These are phyloP conservation scores for Rhizopus stolonifer DNA, from an alignment of 371 early-diverging fungal genomes.

Conservation along the genomic window DNA sequence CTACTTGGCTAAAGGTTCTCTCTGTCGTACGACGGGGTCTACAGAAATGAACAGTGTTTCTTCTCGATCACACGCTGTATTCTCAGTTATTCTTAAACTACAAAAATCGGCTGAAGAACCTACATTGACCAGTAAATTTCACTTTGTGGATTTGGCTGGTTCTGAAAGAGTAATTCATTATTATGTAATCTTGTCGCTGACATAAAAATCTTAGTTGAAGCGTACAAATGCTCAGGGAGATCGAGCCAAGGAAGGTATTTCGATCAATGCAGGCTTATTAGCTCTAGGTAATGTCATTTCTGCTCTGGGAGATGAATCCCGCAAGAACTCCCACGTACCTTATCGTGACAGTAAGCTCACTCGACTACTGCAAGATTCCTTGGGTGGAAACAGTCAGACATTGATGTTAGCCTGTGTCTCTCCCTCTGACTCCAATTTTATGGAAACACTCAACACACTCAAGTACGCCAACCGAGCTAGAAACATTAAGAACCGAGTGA, in stretches of 20 bases:
- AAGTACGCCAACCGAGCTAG: constrained; percentile 89
- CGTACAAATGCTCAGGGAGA: constrained; percentile 93
- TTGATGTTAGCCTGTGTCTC: constrained; percentile 94
- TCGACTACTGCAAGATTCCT: constrained; percentile 92
- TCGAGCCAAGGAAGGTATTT: constrained; percentile 95
- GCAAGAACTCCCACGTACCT: constrained; percentile 78
- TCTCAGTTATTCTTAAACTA: constrained; percentile 83
- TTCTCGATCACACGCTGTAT: constrained; percentile 99
- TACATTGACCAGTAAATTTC: constrained; percentile 67
- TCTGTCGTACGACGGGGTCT: constrained; percentile 91
- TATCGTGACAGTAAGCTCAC: constrained; percentile 99
- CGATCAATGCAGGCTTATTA: constrained; percentile 96
- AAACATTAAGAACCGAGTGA: constrained; percentile 83
- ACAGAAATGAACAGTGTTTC: constrained; percentile 98
- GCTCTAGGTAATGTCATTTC: constrained; percentile 99
- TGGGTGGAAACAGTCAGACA: constrained; percentile 93
- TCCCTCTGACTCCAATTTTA: constrained; percentile 75
- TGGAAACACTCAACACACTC: constrained; percentile 92
- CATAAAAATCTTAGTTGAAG: constrained; percentile 63
- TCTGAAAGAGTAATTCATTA: constrained; percentile 45
- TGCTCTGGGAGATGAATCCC: constrained; percentile 88
- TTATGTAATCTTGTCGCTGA: background rate
- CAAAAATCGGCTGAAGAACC: constrained; percentile 31
- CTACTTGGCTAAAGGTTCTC: constrained; percentile 71
- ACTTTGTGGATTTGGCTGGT: constrained; percentile 98